Conservation (phyloP, 2,329 filamentous ascomycete species). For the Ascocoryne sarcoides region DNA sequence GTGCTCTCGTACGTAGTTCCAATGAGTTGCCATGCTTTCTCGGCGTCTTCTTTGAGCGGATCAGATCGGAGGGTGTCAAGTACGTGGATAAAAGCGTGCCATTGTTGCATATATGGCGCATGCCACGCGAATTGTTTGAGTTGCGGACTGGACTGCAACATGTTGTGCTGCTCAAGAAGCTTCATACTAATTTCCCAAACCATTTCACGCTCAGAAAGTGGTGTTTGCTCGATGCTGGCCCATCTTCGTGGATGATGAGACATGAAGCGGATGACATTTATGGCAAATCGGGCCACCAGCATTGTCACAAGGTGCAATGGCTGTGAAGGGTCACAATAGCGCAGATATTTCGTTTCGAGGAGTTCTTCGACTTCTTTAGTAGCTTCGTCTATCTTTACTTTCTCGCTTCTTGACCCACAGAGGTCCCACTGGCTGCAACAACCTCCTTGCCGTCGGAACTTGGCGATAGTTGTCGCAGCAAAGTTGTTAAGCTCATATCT, state of each 20-base stretch:
- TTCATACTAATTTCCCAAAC: constrained; percentile 8
- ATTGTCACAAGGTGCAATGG: constrained; percentile 28
- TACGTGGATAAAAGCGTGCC: constrained; percentile 22
- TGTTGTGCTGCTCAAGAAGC: neutral
- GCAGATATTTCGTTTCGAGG: constrained; percentile 32
- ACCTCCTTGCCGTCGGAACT: constrained; percentile 28
- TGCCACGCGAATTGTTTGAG: constrained; percentile 16
- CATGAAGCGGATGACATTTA: constrained; percentile 17
- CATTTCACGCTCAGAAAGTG: constrained; percentile 23
- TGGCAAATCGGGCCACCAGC: constrained; percentile 10
- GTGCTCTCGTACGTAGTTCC: neutral
- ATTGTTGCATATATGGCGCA: constrained; percentile 25
- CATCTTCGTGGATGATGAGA: constrained; percentile 27
- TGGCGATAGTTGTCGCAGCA: constrained; percentile 8
- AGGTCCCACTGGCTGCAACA: constrained; percentile 35
- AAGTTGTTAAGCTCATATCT: constrained; percentile 3
- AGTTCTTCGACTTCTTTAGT: constrained; percentile 28
- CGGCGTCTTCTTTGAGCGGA: constrained; percentile 14
- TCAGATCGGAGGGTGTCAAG: constrained; percentile 24
- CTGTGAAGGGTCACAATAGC: constrained; percentile 31
- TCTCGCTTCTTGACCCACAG: constrained; percentile 5
- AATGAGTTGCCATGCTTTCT: constrained; percentile 17
- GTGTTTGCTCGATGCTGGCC: constrained; percentile 21
- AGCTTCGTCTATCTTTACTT: constrained; percentile 6
- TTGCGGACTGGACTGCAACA: constrained; percentile 18